phyloP scores from a whole-genome alignment of 768 basidiomycete species.

The Tephrocybe sp. region DNA sequence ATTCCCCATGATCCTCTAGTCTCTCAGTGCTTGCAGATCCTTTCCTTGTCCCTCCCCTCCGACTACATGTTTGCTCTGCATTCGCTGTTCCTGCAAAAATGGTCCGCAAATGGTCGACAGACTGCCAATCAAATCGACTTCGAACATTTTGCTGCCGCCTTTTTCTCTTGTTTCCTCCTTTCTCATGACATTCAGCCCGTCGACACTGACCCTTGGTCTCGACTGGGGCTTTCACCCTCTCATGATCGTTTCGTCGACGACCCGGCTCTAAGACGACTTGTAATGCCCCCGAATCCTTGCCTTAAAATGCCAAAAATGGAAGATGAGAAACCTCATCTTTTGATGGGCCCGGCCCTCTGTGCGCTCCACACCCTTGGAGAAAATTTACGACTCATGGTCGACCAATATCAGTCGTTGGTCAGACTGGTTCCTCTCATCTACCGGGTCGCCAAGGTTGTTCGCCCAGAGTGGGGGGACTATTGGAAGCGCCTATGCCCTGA shows the following conservation, averaged over 20 bases:
- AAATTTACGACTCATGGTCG: constrained; percentile 56
- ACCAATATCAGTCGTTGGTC: constrained; percentile 53
- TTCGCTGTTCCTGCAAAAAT: constrained; percentile 50
- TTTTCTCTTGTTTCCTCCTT: constrained; percentile 47
- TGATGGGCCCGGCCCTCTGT: constrained; percentile 60
- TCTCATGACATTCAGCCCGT: constrained; percentile 19
- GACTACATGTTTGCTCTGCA: constrained; percentile 58
- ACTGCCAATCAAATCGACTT: constrained; percentile 51
- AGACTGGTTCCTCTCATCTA: constrained; percentile 63
- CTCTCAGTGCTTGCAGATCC: constrained; percentile 53
- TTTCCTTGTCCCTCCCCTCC: constrained; percentile 59
- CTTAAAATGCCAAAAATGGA: constrained; percentile 19
- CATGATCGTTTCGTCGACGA: constrained; percentile 57
- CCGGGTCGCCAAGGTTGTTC: constrained; percentile 55
- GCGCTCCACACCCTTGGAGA: constrained; percentile 81
- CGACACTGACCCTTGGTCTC: constrained; percentile 42
- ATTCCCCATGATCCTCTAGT: constrained; percentile 56
- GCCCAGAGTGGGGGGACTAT: constrained; percentile 89
- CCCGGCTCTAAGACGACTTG: constrained; percentile 47
- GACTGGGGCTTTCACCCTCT: constrained; percentile 41
- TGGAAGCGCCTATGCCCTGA: constrained; percentile 83
- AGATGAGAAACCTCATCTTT: constrained; percentile 34
- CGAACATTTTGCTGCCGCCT: constrained; percentile 49
- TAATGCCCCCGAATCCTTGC: constrained; percentile 24
- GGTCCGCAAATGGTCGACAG: constrained; percentile 48